phyloP scores from a whole-genome alignment of 176 grass and related monocot species.

The Lolium rigidum region DNA sequence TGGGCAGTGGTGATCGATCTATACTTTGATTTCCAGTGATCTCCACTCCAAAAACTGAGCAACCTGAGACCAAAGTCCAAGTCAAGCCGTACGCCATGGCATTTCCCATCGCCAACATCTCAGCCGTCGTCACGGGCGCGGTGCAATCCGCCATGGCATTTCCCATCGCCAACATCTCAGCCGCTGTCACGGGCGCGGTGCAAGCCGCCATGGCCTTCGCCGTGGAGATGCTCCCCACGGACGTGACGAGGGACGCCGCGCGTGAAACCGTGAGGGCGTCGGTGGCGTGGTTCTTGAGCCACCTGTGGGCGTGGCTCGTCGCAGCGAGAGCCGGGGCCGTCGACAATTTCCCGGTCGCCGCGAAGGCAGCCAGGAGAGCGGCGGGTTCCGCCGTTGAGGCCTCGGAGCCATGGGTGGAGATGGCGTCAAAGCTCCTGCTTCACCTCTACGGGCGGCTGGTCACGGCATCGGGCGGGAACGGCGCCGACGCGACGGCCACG shows the following conservation, averaged over 20 bases:
- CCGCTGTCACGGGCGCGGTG: conserved; percentile 8
- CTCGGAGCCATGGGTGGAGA: conserved; percentile 19
- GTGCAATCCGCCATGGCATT: neutral
- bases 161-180: conserved; percentile 18
- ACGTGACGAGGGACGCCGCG: conserved; percentile 20
- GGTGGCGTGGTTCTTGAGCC: conserved; percentile 2
- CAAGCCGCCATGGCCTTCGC: neutral
- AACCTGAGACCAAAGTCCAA: neutral
- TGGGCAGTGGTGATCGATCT: neutral
- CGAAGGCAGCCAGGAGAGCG: neutral
- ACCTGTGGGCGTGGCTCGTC: conserved; percentile 36
- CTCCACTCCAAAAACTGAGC: neutral
- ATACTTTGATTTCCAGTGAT: neutral
- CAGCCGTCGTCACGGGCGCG: neutral
- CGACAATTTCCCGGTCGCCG: neutral
- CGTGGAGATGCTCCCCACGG: neutral
- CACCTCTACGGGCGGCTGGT: neutral
- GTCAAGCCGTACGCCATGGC: neutral
- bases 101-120: conserved; percentile 20
- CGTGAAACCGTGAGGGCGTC: neutral
- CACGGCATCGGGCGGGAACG: neutral
- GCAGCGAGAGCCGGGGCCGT: neutral
- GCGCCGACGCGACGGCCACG: neutral
- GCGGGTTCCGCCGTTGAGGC: neutral
- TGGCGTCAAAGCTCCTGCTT: neutral